Evolutionary conservation across 768 basidiomycete species (phyloP).

Genomic region (Boletus reticuloceps): DNA sequence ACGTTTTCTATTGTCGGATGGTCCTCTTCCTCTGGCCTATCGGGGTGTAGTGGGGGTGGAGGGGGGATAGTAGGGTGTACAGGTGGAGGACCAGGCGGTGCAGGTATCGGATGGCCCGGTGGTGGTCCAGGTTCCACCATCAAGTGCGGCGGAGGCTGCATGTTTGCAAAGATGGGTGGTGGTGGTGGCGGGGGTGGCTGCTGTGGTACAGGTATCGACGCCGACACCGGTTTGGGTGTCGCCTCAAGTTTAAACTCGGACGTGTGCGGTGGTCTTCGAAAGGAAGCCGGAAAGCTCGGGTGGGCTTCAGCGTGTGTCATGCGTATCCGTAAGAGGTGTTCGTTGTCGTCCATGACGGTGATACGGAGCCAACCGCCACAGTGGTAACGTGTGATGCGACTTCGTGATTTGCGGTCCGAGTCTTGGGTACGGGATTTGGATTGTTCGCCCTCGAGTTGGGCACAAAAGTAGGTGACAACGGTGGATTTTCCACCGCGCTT

Average conservation of each 20-base stretch:
- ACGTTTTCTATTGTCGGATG: constrained; percentile 11
- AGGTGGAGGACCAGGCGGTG: constrained; percentile 4
- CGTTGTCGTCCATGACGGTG: constrained; percentile 37
- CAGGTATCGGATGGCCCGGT: constrained; percentile 7
- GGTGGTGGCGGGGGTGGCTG: constrained; percentile 10
- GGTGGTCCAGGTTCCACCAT: constrained; percentile 21
- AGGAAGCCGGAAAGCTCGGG: constrained; percentile 32
- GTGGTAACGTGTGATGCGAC: constrained; percentile 34
- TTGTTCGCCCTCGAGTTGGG: constrained; percentile 34
- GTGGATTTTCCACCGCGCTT: constrained; percentile 35
- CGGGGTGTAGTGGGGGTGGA: constrained; percentile 7
- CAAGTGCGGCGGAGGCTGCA: constrained; percentile 21
- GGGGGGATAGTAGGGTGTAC: constrained; percentile 11
- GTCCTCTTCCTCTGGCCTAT: constrained; percentile 17
- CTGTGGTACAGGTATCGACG: constrained; percentile 11
- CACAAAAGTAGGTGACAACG: constrained; percentile 35
- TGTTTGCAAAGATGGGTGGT: constrained; percentile 22
- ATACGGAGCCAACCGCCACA: constrained; percentile 36
- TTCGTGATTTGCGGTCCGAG: constrained; percentile 33
- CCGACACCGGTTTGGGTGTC: constrained; percentile 20
- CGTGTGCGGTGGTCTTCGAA: constrained; percentile 32
- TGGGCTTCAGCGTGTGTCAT: constrained; percentile 36
- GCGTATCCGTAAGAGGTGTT: constrained; percentile 33
- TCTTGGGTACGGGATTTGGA: constrained; percentile 34
- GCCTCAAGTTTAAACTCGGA: constrained; percentile 34